A percentile compares a stretch with the other conserved stretches of the same genome.
Conservation (phyloP, 306 rosid genomes). For the Ormosia semicastrata region DNA sequence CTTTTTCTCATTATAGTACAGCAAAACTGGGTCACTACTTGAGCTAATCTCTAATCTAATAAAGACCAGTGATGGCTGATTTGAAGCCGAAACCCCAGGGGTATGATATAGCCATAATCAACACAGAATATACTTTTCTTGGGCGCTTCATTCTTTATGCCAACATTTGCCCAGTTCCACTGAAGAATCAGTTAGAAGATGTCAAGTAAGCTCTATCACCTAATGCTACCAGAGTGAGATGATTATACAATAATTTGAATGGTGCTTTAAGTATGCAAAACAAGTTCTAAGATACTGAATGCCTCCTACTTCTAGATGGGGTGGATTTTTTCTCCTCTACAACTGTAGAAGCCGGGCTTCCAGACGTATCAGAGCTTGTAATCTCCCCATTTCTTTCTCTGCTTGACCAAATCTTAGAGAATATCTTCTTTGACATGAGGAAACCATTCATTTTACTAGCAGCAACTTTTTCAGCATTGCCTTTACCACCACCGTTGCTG, state of each 20-base stretch:
- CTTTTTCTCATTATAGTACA: constrained; percentile 13
- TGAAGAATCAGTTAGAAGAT: constrained; percentile 39
- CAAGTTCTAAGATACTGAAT: constrained; percentile 63
- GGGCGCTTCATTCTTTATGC: constrained; percentile 27
- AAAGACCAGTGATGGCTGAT: constrained; percentile 2
- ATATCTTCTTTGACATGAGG: constrained; percentile 62
- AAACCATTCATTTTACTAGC: constrained; percentile 64
- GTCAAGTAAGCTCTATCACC: constrained; percentile 54
- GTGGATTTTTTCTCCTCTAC: constrained; percentile 83
- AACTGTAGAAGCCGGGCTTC: constrained; percentile 77
- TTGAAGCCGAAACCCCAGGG: neutral
- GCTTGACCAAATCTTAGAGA: constrained; percentile 88
- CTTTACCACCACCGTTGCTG: constrained; percentile 37
- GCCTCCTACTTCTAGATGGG: constrained; percentile 83
- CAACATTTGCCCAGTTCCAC: constrained; percentile 21
- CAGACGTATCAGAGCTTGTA: constrained; percentile 87
- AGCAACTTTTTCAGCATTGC: constrained; percentile 41
- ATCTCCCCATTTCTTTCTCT: constrained; percentile 72
- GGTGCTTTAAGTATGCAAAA: constrained; percentile 8
- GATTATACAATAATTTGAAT: constrained; percentile 36
- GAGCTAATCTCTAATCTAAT: neutral
- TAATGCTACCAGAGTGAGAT: constrained; percentile 38
- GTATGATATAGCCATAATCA: constrained; percentile 12
- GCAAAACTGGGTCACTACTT: constrained; percentile 25
- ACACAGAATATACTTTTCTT: neutral